These are phyloP conservation scores for Neolentinus lepideus DNA, from an alignment of 1,284 basidiomycete genomes.

Conservation along the genomic window DNA sequence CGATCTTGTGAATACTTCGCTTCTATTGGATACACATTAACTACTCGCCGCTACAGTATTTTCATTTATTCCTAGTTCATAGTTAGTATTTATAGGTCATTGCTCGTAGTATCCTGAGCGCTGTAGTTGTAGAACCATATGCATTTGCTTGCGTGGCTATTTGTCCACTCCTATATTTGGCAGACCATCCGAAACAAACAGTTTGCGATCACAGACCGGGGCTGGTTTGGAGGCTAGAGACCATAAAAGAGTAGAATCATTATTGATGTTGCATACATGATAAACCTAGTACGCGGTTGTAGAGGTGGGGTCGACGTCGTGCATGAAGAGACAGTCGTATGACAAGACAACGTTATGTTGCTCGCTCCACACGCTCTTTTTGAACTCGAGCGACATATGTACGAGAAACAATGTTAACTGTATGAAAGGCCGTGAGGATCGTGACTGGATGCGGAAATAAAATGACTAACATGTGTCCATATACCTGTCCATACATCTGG, in stretches of 20 bases:
- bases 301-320: too few species aligned
- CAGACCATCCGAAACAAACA: too few species aligned
- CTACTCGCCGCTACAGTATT: background rate
- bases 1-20: background rate
- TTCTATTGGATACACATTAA: too few species aligned
- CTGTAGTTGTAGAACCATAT: background rate
- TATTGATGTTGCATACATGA: too few species aligned
- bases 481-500: slow-evolving; percentile 73
- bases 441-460: background rate
- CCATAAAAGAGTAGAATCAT: too few species aligned
- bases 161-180: background rate
- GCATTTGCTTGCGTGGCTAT: background rate
- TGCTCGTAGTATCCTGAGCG: background rate
- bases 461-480: slow-evolving; percentile 75
- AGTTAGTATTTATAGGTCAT: background rate
- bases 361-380: slow-evolving; percentile 36
- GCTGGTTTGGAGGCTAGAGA: too few species aligned
- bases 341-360: background rate
- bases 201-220: too few species aligned
- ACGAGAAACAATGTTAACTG: slow-evolving; percentile 71
- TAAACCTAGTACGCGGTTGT: too few species aligned
- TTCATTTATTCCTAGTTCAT: background rate
- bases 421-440: background rate
- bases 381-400: slow-evolving; percentile 55
- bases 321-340: too few species aligned